Base-by-base conservation (phyloP, 306 rosid species). In the Ochetophila trinervis region DNA sequence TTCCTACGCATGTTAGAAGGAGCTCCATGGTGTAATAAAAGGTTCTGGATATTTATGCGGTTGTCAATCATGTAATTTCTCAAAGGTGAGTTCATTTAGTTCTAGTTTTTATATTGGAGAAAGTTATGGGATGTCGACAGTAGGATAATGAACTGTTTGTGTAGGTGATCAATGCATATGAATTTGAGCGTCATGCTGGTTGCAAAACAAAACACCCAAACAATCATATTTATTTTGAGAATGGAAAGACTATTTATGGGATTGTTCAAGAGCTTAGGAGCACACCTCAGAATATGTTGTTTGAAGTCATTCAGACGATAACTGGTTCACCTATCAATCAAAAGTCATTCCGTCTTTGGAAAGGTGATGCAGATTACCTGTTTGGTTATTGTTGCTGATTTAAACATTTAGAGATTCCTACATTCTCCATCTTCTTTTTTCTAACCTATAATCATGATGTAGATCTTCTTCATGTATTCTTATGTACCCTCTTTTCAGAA, bases 201-300 rank as follows among this genome's bases (percentile, higher is more conserved):
- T 89, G 96, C 86, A 86, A 86, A 83, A 89, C 89, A 57, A 86
- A 86, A 65, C 96, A 86, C 76, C 96, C 92, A 16, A 88, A 88
- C 62, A 88, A 89, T 68, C 96, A 89, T 70, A 86, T 89, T 53
- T 84, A 89, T 79, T 89, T 86, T 60, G 96, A 84, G 77, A 89
- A 83, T 71, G 96, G 96, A 42, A 89, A 86, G 82, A 89, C 96
- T 14, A 75, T 89, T 54, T 88, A 88, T 74, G 92, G 92, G 70
- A 83, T 84, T 60, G 88, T 88, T 11, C 96, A 88, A 74, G 92
- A 88, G 83, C 92, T 88, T 22, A 82, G 89, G 81, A 82, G 88
- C 81, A 84, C 96, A 30, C 92, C 92, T 12, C 88, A 80, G 69
- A 80, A 74, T 65, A 78, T 80, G 83, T 57, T 86, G 69, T 89